A percentile compares a stretch with the other conserved stretches of the same genome.
Conservation (phyloP, 2,329 filamentous ascomycete species). For the Dothideomycetidae sp. region DNA sequence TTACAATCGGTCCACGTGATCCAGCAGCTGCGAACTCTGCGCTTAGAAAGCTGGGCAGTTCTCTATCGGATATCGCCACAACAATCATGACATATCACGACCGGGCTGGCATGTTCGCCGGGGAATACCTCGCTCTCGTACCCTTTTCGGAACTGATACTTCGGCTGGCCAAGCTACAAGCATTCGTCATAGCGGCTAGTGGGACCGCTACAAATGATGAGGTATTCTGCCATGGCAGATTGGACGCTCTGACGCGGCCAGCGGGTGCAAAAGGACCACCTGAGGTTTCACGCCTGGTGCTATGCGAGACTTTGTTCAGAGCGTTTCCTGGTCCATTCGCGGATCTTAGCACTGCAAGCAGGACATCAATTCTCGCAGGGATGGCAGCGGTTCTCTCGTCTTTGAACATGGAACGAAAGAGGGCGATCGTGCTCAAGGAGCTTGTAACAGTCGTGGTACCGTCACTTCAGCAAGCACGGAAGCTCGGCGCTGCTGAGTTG, state of each 20-base stretch:
- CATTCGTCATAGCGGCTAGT: conserved; percentile 47
- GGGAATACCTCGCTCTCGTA: conserved; percentile 56
- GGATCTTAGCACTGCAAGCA: conserved; percentile 58
- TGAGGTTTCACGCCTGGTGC: conserved; percentile 28
- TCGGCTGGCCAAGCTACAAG: conserved; percentile 55
- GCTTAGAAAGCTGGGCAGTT: conserved; percentile 35
- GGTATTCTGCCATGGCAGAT: conserved; percentile 35
- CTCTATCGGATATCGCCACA: conserved; percentile 61
- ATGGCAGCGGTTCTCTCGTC: conserved; percentile 74
- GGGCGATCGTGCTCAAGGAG: conserved; percentile 77
- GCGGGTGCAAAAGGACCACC: conserved; percentile 4
- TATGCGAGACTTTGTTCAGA: conserved; percentile 50
- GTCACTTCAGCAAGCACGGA: conserved; percentile 78
- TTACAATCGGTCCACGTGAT: conserved; percentile 8
- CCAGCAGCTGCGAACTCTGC: conserved; percentile 17
- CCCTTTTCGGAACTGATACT: conserved; percentile 60
- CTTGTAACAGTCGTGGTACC: conserved; percentile 70
- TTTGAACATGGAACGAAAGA: conserved; percentile 73
- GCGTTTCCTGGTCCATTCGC: conserved; percentile 51
- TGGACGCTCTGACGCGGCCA: conserved; percentile 29
- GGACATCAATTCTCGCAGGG: conserved; percentile 66
- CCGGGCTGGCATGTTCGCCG: conserved; percentile 45
- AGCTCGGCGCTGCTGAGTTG: conserved; percentile 85
- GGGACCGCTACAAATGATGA: neutral
- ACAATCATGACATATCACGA: conserved; percentile 62